Base-by-base conservation (phyloP, 306 rosid genomes). In the Astragalus membranaceus region DNA sequence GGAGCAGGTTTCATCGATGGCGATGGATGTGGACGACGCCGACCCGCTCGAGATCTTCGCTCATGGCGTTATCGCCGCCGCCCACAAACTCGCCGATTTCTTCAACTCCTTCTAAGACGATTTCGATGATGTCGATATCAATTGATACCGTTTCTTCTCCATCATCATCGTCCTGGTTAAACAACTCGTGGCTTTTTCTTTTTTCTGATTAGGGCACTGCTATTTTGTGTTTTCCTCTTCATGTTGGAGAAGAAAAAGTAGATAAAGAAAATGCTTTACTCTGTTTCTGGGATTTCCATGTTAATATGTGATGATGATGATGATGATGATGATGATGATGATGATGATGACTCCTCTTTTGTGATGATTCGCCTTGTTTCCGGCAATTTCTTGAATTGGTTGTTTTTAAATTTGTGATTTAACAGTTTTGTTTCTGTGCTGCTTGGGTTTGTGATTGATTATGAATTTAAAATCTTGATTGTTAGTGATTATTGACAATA, bases 51-150 rank as follows among this genome's bases (percentile, higher is more conserved):
- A n/a, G n/a, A n/a, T n/a, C n/a, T n/a, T n/a, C n/a, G n/a, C n/a
- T n/a, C n/a, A n/a, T n/a, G n/a, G n/a, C n/a, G n/a, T n/a, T n/a
- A n/a, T n/a, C n/a, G n/a, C n/a, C n/a, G n/a, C n/a, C n/a, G n/a
- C n/a, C 39, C 69, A 50, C 88, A 92, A 85, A 84, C 88, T 89
- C 43, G 79, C 90, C 47, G 95, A 89, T 37, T 92, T 92, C 85
- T 92, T 87, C 81, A 89, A 92, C 78, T 14, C 60, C 52, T 89
- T 89, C 78, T 69, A 83, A 15, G 96, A 92, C 14, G 98, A 92
- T 51, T 92, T 92, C 80, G 95, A 92, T 23, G 95, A 92, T 51
- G 69, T 88, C 17, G 92, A 92, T 75, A 88, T 92, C 84, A 89
- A 85, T 29, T 88, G 61, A 78, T 4, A 5, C 43, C 36, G 0